Evolutionary conservation across 2,329 filamentous ascomycete genomes (phyloP).

Genomic region (Stenocarpella maydis): DNA sequence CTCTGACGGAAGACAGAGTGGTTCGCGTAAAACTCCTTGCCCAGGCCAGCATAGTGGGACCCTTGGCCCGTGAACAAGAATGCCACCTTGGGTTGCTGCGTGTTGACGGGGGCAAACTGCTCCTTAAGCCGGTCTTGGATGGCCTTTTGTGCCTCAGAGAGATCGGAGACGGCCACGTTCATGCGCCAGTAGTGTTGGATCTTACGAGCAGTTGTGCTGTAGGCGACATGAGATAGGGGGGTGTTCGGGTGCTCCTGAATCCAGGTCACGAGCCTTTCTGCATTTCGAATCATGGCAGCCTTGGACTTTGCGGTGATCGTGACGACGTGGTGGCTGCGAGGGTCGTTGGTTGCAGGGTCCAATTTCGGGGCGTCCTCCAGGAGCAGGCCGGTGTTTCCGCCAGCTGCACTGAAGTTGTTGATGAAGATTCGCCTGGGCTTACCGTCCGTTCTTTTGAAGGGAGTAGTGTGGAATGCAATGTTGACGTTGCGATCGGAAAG

Average conservation of each 20-base stretch:
- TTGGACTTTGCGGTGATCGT: conserved; percentile 65
- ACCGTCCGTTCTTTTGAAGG: conserved; percentile 57
- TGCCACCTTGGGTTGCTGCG: conserved; percentile 56
- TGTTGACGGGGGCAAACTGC: conserved; percentile 52
- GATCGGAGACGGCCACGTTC: conserved; percentile 53
- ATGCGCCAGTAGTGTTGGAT: conserved; percentile 68
- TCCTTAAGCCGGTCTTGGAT: conserved; percentile 53
- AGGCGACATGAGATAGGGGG: conserved; percentile 66
- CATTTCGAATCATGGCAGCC: conserved; percentile 65
- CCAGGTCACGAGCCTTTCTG: conserved; percentile 61
- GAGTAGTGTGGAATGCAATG: conserved; percentile 63
- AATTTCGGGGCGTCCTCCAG: conserved; percentile 66
- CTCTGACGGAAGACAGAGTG: conserved; percentile 58
- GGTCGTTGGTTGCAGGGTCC: conserved; percentile 50
- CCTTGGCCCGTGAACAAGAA: conserved; percentile 67
- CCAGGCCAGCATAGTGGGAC: conserved; percentile 60
- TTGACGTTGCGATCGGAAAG: conserved; percentile 64
- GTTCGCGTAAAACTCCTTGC: conserved; percentile 58
- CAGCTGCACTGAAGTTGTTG: conserved; percentile 77
- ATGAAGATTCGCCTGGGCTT: conserved; percentile 60
- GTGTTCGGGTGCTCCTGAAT: conserved; percentile 61
- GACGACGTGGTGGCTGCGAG: conserved; percentile 65
- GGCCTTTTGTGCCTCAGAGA: conserved; percentile 52
- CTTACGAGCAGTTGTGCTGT: conserved; percentile 72
- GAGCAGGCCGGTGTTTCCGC: conserved; percentile 74